A percentile compares a stretch with the other conserved stretches of the same genome.
These are phyloP conservation scores for Cicer yamashitae DNA, from an alignment of 306 rosid genomes.

Conservation along the genomic window DNA sequence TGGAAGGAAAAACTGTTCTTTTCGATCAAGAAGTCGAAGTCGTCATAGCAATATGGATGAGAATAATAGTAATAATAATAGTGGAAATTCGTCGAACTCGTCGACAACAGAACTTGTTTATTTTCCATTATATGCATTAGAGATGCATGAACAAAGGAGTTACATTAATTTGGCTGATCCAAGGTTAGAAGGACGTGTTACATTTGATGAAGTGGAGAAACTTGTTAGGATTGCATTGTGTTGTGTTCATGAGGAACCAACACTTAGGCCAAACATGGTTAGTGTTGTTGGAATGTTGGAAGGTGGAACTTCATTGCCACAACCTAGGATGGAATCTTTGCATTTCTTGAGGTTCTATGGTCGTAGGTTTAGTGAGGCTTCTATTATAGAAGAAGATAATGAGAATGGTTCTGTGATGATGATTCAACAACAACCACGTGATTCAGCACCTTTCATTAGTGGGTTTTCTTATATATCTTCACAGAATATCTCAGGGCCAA, in stretches of 20 bases:
- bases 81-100: conserved; percentile 60
- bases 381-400: conserved; percentile 61
- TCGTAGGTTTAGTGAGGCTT: conserved; percentile 76
- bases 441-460: conserved; percentile 27
- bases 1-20: conserved; percentile 78
- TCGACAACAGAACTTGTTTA: conserved; percentile 63
- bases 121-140: conserved; percentile 80
- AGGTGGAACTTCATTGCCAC: conserved; percentile 67
- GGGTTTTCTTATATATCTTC: conserved; percentile 73
- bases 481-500: conserved; percentile 85
- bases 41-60: conserved; percentile 59
- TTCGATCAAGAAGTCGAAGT: conserved; percentile 53
- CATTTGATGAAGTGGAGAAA: conserved; percentile 71
- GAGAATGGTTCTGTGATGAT: conserved; percentile 35
- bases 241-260: conserved; percentile 90
- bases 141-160: conserved; percentile 83
- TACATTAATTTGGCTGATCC: conserved; percentile 80
- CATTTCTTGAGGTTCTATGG: conserved; percentile 87
- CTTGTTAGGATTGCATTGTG: conserved; percentile 76
- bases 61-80: conserved; percentile 54
- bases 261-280: conserved; percentile 80
- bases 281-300: conserved; percentile 82
- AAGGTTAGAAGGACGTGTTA: conserved; percentile 73
- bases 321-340: conserved; percentile 75
- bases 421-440: conserved; percentile 42